Evolutionary conservation across 2,329 filamentous ascomycete species (phyloP), one percentile per base, ranked within the genome.

Genomic region (Scedosporium minutisporum): DNA sequence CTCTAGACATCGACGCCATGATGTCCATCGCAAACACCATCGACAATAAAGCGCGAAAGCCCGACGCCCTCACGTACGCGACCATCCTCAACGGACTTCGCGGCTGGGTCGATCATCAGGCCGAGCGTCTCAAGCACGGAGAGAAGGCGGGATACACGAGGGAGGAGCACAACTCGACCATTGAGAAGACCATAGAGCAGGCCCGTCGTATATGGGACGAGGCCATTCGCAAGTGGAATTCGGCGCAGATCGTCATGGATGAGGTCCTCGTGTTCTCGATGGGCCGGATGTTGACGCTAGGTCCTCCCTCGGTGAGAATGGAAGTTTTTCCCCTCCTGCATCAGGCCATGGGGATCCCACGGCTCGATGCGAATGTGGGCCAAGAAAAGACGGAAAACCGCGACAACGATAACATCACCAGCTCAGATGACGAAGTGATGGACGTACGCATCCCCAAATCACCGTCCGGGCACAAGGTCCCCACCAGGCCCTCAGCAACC

Each of bases 161-260:
- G 23, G 21, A 57, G 18, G 23, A 29, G 3, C 53, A 58, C 38
- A 18, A 69, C 7, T 70, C 70, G 51, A 72, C 74, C 64, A 71
- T 72, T 55, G 70, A 74, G 21, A 76, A 78, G 41, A 80, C 81
- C 2, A 77, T 96, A 25, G 74, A 82, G 21, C 87, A 91, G 64
- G 91, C 84, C 21, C 86, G 89, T 66, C 78, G 82, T 6, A 78
- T 97, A 18, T 99, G 95, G 95, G 80, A 85, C 53, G 91, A 96
- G 69, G 81, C 96, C 55, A 78, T 91, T 18, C 74, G 78, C n/a
- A 87, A 86, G 65, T 97, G 93, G 93, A 82, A 81, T 62, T 79
- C 81, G 61, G 91, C 88, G 33, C 78, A 85, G 60, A 68, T 97
- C 16, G 69, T 80, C 58, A 79, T 97, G 21, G 93, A 97, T 68